A percentile compares a stretch with the other conserved stretches of the same genome.
Evolutionary conservation across 306 rosid genomes (phyloP).

Genomic region (Castanospermum australe): DNA sequence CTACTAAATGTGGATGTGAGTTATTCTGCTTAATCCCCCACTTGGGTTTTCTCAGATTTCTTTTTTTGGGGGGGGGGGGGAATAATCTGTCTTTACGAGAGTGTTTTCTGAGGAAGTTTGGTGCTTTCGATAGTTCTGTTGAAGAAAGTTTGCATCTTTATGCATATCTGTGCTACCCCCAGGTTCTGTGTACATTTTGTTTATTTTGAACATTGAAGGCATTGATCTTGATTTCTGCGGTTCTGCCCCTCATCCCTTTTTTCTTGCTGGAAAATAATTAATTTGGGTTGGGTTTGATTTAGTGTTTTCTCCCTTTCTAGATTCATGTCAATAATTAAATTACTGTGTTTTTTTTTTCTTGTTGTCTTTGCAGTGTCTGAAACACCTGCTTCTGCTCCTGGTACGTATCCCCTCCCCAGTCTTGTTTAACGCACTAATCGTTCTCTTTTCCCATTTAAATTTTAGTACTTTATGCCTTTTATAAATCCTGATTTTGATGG

Average conservation of each 20-base stretch:
- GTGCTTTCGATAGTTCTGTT: neutral
- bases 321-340: neutral
- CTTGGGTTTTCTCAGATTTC: neutral
- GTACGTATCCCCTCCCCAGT: slow-evolving; percentile 39
- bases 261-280: neutral
- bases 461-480: neutral
- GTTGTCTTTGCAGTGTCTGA: slow-evolving; percentile 76
- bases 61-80: neutral
- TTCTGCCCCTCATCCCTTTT: neutral
- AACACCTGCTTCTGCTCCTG: slow-evolving; percentile 69
- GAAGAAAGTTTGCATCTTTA: slow-evolving; percentile 29
- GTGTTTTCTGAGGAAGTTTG: neutral
- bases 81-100: neutral
- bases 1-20: slow-evolving; percentile 75
- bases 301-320: neutral
- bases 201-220: neutral
- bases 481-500: neutral
- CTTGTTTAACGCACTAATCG: neutral
- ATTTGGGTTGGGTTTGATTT: neutral
- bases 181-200: neutral
- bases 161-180: neutral
- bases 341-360: neutral
- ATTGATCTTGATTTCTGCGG: slow-evolving; percentile 1
- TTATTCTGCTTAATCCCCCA: neutral
- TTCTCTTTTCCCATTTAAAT: neutral